Evolutionary conservation across 805 yeast species (phyloP).

Genomic region (Cyberlindnera maritima): DNA sequence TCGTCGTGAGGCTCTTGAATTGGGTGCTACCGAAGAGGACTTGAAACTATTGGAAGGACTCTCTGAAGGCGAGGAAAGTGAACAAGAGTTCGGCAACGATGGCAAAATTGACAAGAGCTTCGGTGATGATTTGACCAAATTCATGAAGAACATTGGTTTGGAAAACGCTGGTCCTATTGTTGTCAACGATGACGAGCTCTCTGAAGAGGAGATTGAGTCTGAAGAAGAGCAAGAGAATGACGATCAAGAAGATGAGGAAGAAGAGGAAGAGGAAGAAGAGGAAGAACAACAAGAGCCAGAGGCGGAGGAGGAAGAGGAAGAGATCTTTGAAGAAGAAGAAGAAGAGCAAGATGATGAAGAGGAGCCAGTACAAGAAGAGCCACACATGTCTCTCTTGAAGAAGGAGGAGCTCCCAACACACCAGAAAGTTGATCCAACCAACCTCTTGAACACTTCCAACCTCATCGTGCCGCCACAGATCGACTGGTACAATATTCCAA

Average conservation of each 20-base stretch:
- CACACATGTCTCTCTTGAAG: constrained; percentile 22
- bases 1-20: constrained; percentile 69
- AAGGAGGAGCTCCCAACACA: constrained; percentile 26
- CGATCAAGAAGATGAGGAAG: constrained; percentile 26
- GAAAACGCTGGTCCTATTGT: constrained; percentile 37
- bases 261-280: constrained; percentile 33
- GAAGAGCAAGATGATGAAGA: constrained; percentile 30
- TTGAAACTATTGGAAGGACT: constrained; percentile 58
- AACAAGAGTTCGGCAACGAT: constrained; percentile 36
- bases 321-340: constrained; percentile 25
- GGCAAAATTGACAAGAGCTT: constrained; percentile 38
- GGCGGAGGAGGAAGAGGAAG: constrained; percentile 21
- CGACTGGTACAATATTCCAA: constrained; percentile 74
- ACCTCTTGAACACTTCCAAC: constrained; percentile 52
- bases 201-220: constrained; percentile 36
- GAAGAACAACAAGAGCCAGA: constrained; percentile 34
- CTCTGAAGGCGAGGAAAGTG: constrained; percentile 45
- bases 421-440: constrained; percentile 31
- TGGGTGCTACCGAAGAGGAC: constrained; percentile 89
- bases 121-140: constrained; percentile 51
- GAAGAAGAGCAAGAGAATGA: constrained; percentile 24
- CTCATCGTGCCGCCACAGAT: constrained; percentile 57
- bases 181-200: constrained; percentile 38
- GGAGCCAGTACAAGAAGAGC: constrained; percentile 20
- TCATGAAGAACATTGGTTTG: constrained; percentile 69